Evolutionary conservation across 2,329 filamentous ascomycete species (phyloP), one percentile per base, ranked within the genome.

Genomic region (Hypoxylon sp.): DNA sequence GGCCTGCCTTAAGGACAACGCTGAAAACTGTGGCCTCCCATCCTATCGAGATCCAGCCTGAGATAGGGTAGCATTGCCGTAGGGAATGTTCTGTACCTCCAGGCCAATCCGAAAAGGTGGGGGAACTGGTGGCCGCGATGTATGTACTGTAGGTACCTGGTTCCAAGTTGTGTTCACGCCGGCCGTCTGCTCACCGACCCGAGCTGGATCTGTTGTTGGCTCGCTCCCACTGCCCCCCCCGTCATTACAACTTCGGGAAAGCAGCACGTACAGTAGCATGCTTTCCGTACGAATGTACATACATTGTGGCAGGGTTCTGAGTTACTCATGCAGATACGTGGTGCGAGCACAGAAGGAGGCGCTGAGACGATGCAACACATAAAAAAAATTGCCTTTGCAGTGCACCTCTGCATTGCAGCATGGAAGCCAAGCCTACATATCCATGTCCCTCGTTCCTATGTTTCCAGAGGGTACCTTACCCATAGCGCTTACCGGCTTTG

Each of bases 381-480:
- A 14, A 18, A n/a, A 50, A 51, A 42, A 48, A 42, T 28, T 59
- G 36, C 26, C 46, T 57, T 48, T 42, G 32, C 53, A 63, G 40
- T 32, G 30, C 9, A 32, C 30, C 30, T 52, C 36, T 53, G 58
- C 51, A n/a, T n/a, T n/a, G n/a, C n/a, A n/a, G n/a, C n/a, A n/a
- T n/a, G n/a, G n/a, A n/a, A n/a, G n/a, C n/a, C n/a, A n/a, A n/a
- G n/a, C n/a, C 33, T 22, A 50, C 51, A 45, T 14, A 38, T 38
- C 14, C 33, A 38, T 16, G n/a, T n/a, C n/a, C 7, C 7, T 30
- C 7, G 28, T 8, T 30, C 9, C 28, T 2, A 7, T 32, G 30
- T 32, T 9, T 32, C 9, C 30, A 32, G 1, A 11, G 26, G 30
- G 50, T 61, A 70, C 70, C 71, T 73, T 71, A 72, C 71, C 71